Base-by-base conservation (phyloP, 2,329 filamentous ascomycete species). In the Alternaria longipes region DNA sequence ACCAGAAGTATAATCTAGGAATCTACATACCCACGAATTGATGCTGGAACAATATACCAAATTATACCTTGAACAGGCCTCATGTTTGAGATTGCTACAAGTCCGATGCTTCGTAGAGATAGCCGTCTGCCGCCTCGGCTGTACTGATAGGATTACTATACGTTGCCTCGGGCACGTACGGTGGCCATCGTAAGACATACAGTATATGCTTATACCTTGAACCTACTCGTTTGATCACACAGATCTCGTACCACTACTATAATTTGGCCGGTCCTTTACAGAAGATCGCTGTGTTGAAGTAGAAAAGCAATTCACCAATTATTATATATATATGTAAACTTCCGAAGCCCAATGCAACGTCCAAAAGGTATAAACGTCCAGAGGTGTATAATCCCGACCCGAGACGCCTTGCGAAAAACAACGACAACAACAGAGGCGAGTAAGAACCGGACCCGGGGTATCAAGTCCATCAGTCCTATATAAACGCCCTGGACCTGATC, bases 401-500 rank as follows among this genome's bases (percentile, higher is more conserved):
- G 18, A 12, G 12, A 50, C 46, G 46, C 46, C 46, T 12, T 50
- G 46, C 32, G 4, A 24, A n/a, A 50, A 50, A 12, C 2, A 26
- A 26, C 22, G 22, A 50, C 34, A 34, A 26, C 20, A 50, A 26
- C 12, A 42, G 20, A 32, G 18, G n/a, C 46, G 20, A 24, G 36
- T 36, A 14, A 32, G 30, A 50, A 50, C 30, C 20, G 16, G 46
- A 50, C 46, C 46, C 30, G 16, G 46, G 46, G 46, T 50, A 50
- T 41, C 20, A 50, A 50, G 46, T 50, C 46, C 30, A 34, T 8
- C 38, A 22, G 18, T 18, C 52, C 66, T 61, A 77, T 60, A 77
- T 64, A 63, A 77, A 77, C 69, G 74, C 74, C 73, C 74, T 69
- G 12, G 71, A 74, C 66, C 74, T 44, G n/a, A 77, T 76, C 52